Evolutionary conservation across 371 early-diverging fungal genomes (phyloP), one percentile per base, ranked within the genome.

Genomic region (Mortierella sp.): DNA sequence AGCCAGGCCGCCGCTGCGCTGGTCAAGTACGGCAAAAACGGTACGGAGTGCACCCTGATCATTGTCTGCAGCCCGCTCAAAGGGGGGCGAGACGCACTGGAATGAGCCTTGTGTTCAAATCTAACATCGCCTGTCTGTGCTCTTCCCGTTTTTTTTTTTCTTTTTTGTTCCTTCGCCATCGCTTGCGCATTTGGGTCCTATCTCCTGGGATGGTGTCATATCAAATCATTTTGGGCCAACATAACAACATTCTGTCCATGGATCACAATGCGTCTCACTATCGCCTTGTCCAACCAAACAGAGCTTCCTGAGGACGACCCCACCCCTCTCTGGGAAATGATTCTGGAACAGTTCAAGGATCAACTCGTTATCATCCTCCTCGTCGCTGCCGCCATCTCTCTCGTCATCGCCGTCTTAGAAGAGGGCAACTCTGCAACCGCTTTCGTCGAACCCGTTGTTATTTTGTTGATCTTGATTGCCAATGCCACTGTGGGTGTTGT

Each of bases 401-500:
- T 98, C 76, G 93, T 93, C 18, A 85, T 98, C 26, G 98, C 99
- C 43, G 79, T 92, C 14, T 85, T 97, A 58, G 99, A 97, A 72
- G 94, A 92, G 47, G 83, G 79, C 45, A 51, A 71, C 18, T 68
- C 83, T 39, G 76, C 81, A 9, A 92, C 94, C 0, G 97, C 98
- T 12, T 98, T 93, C 85, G 98, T 98, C 39, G 99, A 98, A 84
- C 98, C 99, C 4, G 82, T 94, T 55, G 99, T 98, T 38, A 97
- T 98, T 69, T 82, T 98, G 62, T 83, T 98, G 43, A 98, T 98
- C 71, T 82, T 98, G 67, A 94, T 98, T 78, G 97, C 96, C 51
- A 98, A 98, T 73, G 98, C 99, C 4, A 90, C 93, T 10, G 97
- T 98, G 38, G 99, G 99, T 51, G 97, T 98, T 16, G 82, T 97